A percentile compares a stretch with the other conserved stretches of the same genome.
phyloP scores from a whole-genome alignment of 495 filamentous ascomycete species.

The Talaromyces liani region DNA sequence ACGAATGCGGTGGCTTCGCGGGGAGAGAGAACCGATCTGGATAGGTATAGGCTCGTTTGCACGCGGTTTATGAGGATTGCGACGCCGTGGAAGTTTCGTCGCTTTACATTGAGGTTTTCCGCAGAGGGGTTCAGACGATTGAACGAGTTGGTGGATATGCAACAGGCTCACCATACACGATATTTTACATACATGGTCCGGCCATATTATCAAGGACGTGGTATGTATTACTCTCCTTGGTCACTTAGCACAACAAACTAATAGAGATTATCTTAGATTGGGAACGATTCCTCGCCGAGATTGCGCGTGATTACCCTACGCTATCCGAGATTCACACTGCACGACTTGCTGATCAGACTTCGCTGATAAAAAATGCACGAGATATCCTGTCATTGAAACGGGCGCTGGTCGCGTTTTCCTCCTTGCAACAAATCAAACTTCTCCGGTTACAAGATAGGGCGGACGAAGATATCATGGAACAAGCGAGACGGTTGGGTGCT shows the following conservation, averaged over 20 bases:
- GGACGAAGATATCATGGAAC: slow-evolving; percentile 43
- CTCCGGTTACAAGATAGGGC: slow-evolving; percentile 54
- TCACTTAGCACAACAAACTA: not conserved
- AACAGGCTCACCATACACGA: slow-evolving; percentile 54
- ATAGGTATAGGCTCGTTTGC: slow-evolving; percentile 52
- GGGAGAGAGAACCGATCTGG: slow-evolving; percentile 32
- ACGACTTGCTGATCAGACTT: slow-evolving; percentile 27
- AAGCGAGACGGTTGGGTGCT: slow-evolving; percentile 20
- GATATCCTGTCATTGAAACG: slow-evolving; percentile 38
- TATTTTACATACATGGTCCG: slow-evolving; percentile 68
- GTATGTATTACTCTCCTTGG: slow-evolving; percentile 15
- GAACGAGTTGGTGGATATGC: slow-evolving; percentile 40
- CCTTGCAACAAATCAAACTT: slow-evolving; percentile 59
- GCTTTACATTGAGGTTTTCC: slow-evolving; percentile 56
- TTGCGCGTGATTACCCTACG: slow-evolving; percentile 14
- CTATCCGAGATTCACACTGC: slow-evolving; percentile 22
- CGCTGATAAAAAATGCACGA: slow-evolving; percentile 18
- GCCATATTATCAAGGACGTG: slow-evolving; percentile 53
- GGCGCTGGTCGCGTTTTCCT: slow-evolving; percentile 50
- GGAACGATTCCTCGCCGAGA: slow-evolving; percentile 17
- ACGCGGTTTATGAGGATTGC: slow-evolving; percentile 53
- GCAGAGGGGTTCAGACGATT: slow-evolving; percentile 48
- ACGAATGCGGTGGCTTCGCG: not conserved
- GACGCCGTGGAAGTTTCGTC: slow-evolving; percentile 51
- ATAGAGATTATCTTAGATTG: slow-evolving; percentile 26